Percentiles rank a stretch among this genome's conserved stretches.
Evolutionary conservation across 108 stramenopile species (phyloP).

Genomic region (Skeletonema potamos): DNA sequence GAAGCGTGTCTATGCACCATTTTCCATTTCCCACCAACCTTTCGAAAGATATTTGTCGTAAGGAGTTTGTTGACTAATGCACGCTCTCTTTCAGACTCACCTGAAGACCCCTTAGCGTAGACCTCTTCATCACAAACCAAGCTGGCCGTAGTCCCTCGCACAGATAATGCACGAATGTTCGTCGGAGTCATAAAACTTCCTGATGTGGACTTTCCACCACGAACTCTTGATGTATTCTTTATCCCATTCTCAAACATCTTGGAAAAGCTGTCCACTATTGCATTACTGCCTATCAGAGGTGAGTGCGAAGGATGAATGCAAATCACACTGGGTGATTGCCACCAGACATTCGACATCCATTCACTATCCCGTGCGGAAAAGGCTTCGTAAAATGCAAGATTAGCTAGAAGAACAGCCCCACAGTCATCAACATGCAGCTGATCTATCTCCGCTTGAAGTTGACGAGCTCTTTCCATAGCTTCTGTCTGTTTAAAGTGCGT

Average conservation of each 20-base stretch:
- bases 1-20: slow-evolving; percentile 83
- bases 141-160: slow-evolving; percentile 76
- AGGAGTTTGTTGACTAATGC: slow-evolving; percentile 69
- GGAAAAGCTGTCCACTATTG: slow-evolving; percentile 66
- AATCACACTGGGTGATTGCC: slow-evolving; percentile 59
- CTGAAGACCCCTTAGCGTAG: slow-evolving; percentile 58
- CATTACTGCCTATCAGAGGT: slow-evolving; percentile 65
- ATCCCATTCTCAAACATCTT: slow-evolving; percentile 66
- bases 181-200: slow-evolving; percentile 67
- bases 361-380: slow-evolving; percentile 65
- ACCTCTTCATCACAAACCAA: slow-evolving; percentile 86
- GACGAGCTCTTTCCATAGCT: slow-evolving; percentile 51
- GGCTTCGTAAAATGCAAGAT: slow-evolving; percentile 77
- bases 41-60: slow-evolving; percentile 85
- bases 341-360: slow-evolving; percentile 76
- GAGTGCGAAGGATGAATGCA: slow-evolving; percentile 81
- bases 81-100: slow-evolving; percentile 49
- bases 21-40: slow-evolving; percentile 76
- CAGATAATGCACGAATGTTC: slow-evolving; percentile 63
- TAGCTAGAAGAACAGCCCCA: slow-evolving; percentile 73
- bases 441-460: slow-evolving; percentile 57
- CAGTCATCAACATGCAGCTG: slow-evolving; percentile 81
- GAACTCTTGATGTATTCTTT: slow-evolving; percentile 12
- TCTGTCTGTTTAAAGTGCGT: slow-evolving; percentile 7
- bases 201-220: slow-evolving; percentile 9